Conservation (phyloP, 2,329 filamentous ascomycete genomes). For the Diplodia scrobiculata region DNA sequence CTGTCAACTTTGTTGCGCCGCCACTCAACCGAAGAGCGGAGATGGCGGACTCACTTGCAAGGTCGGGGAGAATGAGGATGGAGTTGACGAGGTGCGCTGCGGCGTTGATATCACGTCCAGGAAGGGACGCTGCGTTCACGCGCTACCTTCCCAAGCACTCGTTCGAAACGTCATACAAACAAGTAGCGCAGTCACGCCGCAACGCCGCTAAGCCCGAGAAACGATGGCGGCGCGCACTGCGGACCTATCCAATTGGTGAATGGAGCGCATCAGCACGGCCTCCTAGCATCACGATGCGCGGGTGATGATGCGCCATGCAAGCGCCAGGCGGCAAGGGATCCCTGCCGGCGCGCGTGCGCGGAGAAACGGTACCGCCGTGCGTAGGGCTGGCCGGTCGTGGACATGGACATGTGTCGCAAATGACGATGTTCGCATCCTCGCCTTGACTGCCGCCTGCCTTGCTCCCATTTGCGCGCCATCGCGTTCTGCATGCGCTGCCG, state of each 20-base stretch:
- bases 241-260: background rate
- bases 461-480: background rate
- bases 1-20: background rate
- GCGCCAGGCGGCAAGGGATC: background rate
- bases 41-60: background rate
- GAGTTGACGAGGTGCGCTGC: background rate
- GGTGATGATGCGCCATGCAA: background rate
- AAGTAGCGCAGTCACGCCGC: slow-evolving; percentile 1
- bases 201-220: background rate
- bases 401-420: slow-evolving; percentile 23
- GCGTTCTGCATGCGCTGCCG: slow-evolving; percentile 26
- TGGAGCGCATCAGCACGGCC: background rate
- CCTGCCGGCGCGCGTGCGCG: slow-evolving; percentile 2
- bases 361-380: slow-evolving; percentile 13
- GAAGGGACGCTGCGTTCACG: background rate
- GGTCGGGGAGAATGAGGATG: background rate
- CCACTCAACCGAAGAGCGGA: background rate
- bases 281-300: background rate
- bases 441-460: background rate
- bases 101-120: background rate
- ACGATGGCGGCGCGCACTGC: background rate
- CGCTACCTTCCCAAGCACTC: background rate
- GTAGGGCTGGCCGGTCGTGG: slow-evolving; percentile 27
- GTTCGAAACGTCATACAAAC: slow-evolving; percentile 18
- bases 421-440: slow-evolving; percentile 6